phyloP scores from a whole-genome alignment of 352 stramenopile genomes.

The Pilasporangium apinafurcum region DNA sequence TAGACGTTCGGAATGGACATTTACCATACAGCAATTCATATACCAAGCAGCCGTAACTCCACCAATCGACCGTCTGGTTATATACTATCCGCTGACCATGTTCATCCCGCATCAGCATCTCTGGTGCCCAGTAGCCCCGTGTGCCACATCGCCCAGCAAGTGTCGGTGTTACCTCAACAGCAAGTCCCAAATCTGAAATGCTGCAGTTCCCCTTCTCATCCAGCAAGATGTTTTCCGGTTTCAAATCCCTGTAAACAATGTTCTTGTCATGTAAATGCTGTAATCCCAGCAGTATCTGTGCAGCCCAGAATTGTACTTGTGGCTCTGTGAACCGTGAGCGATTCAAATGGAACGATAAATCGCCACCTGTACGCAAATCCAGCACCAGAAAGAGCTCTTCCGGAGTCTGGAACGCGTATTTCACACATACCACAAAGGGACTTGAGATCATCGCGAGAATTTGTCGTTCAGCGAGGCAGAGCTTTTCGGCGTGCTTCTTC shows the following conservation, averaged over 20 bases:
- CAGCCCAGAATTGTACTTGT: slow-evolving; percentile 77
- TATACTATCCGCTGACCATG: slow-evolving; percentile 93
- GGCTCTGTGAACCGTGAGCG: slow-evolving; percentile 60
- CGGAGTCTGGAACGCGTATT: slow-evolving; percentile 93
- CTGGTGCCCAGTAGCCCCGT: slow-evolving; percentile 92
- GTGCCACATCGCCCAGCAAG: slow-evolving; percentile 71
- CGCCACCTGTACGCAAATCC: slow-evolving; percentile 96
- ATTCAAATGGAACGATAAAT: slow-evolving; percentile 88
- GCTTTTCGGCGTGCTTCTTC: slow-evolving; percentile 89
- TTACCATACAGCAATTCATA: slow-evolving; percentile 96
- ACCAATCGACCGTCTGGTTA: slow-evolving; percentile 95
- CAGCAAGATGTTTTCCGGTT: slow-evolving; percentile 87
- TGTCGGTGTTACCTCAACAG: slow-evolving; percentile 89
- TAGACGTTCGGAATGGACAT: slow-evolving; percentile 96
- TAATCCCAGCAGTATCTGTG: slow-evolving; percentile 68
- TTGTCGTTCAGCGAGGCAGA: slow-evolving; percentile 71
- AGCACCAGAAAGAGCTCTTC: slow-evolving; percentile 96
- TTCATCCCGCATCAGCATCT: slow-evolving; percentile 92
- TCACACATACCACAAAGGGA: slow-evolving; percentile 94
- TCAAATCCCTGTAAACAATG: slow-evolving; percentile 88
- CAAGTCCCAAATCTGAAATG: slow-evolving; percentile 96
- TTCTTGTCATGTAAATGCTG: slow-evolving; percentile 87
- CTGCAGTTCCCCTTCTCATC: slow-evolving; percentile 94
- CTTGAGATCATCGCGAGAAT: slow-evolving; percentile 69
- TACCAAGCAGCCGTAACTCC: slow-evolving; percentile 96